Evolutionary conservation across 2,329 filamentous ascomycete species (phyloP).

Genomic region (Xylariaceae sp.): DNA sequence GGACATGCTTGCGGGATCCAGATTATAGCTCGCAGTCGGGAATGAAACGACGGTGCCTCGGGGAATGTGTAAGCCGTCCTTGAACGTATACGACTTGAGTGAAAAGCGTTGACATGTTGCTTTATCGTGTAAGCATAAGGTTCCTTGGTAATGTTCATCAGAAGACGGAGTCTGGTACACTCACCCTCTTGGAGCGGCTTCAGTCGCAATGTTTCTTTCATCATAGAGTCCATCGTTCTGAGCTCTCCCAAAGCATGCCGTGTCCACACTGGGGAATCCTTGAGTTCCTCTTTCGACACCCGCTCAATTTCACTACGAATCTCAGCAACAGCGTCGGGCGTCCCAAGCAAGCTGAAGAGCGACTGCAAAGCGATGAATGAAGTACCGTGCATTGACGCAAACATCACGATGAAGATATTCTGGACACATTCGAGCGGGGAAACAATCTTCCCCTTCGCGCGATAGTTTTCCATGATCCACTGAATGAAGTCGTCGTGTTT

Average conservation of each 20-base stretch:
- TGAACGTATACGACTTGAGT: conserved; percentile 12
- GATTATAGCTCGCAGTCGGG: conserved; percentile 16
- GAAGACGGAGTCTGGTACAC: background rate
- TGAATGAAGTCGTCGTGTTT: conserved; percentile 21
- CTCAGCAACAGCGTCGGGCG: conserved; percentile 12
- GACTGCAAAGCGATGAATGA: conserved; percentile 14
- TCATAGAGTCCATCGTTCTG: conserved; percentile 17
- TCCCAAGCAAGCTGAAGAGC: conserved; percentile 15
- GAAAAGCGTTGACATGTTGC: conserved; percentile 14
- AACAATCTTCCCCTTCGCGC: conserved; percentile 15
- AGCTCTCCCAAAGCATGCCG: conserved; percentile 18
- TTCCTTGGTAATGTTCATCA: background rate
- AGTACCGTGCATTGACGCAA: conserved; percentile 19
- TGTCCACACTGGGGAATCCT: conserved; percentile 13
- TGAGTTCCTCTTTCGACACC: conserved; percentile 12
- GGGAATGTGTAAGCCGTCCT: conserved; percentile 17
- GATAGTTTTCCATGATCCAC: conserved; percentile 21
- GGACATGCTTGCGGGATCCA: conserved; percentile 5
- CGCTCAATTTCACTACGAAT: conserved; percentile 17
- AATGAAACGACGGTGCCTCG: conserved; percentile 18
- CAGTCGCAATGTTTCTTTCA: conserved; percentile 19
- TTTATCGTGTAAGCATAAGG: conserved; percentile 5
- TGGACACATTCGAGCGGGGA: conserved; percentile 16
- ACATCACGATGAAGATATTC: conserved; percentile 22
- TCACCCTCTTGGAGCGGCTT: conserved; percentile 19